Evolutionary conservation across 495 filamentous ascomycete genomes (phyloP), one percentile per base, ranked within the genome.

Genomic region (Glonium stellatum): DNA sequence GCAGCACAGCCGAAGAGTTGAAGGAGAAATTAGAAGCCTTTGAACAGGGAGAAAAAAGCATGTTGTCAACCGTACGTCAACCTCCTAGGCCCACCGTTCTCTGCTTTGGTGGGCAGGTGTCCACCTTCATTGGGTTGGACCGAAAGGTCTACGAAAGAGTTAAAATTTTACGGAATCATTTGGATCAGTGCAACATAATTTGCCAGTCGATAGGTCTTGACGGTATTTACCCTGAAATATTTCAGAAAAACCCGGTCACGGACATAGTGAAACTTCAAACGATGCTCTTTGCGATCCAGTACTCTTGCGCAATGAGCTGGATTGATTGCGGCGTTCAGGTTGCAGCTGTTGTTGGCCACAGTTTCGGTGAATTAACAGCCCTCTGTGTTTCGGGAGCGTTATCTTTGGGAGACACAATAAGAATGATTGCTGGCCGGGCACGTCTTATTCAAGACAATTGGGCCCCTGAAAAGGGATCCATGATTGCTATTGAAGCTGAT

Each of bases 271-370:
- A 18, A 19, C 58, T 53, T 1, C 62, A 65, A 3, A 37, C 18
- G 39, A 15, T 25, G 1, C 65, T 79, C 0, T 82, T 83, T 56
- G 64, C 79, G 0, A 19, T 78, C 36, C 80, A 82, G 59, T 81
- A 82, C 52, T 65, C 78, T 2, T 73, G 60, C 42, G 77, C 79
- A 1, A 71, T 60, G 25, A 42, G 62, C 8, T 83, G 79, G 79
- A 77, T 81, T 0, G 73, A 78, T 23, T 73, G 67, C 55, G 79
- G 79, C 0, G 6, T 76, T 1, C 27, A 63, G 34, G 58, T 75
- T 0, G 58, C 54, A 10, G 70, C 76, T 1, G 67, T 82, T 8
- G 65, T 81, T 10, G 81, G 81, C 3, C 81, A 84, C 59, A 79
- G 76, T 41, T 66, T 68, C 54, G 66, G 66, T 13, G 27, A 68